Evolutionary conservation across 2,329 filamentous ascomycete genomes (phyloP).

Genomic region (Fusarium luffae): DNA sequence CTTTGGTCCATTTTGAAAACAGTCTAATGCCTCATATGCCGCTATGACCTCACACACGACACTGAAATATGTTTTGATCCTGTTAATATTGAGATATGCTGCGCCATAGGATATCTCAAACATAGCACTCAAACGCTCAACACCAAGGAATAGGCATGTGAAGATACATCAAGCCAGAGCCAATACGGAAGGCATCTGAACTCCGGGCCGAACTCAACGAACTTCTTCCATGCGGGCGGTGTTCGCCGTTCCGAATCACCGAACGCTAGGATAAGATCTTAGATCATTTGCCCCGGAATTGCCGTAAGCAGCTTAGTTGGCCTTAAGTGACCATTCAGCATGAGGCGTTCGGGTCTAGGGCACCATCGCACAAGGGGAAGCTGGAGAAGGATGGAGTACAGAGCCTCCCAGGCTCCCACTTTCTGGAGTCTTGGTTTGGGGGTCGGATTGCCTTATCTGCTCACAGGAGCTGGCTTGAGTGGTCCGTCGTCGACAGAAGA

Average conservation of each 20-base stretch:
- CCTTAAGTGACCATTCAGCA: slow-evolving; percentile 31
- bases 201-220: slow-evolving; percentile 33
- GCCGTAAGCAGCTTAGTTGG: slow-evolving; percentile 43
- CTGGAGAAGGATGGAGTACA: slow-evolving; percentile 46
- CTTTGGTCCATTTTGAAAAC: slow-evolving; percentile 18
- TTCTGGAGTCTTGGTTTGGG: slow-evolving; percentile 24
- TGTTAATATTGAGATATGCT: not conserved
- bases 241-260: slow-evolving; percentile 49
- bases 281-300: slow-evolving; percentile 51
- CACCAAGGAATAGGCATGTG: not conserved
- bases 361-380: slow-evolving; percentile 47
- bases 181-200: slow-evolving; percentile 32
- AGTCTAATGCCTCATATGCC: slow-evolving; percentile 19
- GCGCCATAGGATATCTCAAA: not conserved
- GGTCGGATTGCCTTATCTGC: slow-evolving; percentile 44
- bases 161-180: slow-evolving; percentile 9
- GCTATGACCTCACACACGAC: not conserved
- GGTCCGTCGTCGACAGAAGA: slow-evolving; percentile 2
- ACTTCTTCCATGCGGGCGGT: slow-evolving; percentile 38
- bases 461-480: slow-evolving; percentile 25
- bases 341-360: slow-evolving; percentile 33
- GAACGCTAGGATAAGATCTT: slow-evolving; percentile 48
- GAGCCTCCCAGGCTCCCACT: slow-evolving; percentile 45
- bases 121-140: not conserved
- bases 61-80: not conserved